phyloP scores from a whole-genome alignment of 2,329 filamentous ascomycete genomes.

The Aspergillus pseudoviridinutans region DNA sequence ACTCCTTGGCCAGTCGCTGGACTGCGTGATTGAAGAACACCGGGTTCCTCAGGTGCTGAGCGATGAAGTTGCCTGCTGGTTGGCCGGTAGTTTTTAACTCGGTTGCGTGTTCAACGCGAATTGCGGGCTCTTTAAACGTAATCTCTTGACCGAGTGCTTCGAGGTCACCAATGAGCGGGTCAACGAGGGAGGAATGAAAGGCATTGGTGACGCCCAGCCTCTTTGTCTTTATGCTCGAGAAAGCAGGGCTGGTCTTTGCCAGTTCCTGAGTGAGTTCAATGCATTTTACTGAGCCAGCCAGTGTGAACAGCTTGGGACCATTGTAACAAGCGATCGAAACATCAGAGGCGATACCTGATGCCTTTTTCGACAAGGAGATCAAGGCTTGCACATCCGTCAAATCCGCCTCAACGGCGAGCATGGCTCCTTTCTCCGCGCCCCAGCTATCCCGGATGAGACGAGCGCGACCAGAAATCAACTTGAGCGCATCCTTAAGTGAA shows the following conservation, averaged over 20 bases:
- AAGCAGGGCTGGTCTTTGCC: not conserved
- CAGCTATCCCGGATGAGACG: constrained; percentile 28
- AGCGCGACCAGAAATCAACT: constrained; percentile 27
- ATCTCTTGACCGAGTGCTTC: constrained; percentile 24
- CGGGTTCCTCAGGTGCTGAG: constrained; percentile 40
- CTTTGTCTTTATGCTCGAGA: constrained; percentile 28
- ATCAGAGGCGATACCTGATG: constrained; percentile 14
- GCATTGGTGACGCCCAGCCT: constrained; percentile 45
- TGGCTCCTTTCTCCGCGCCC: constrained; percentile 30
- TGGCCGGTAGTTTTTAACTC: constrained; percentile 2
- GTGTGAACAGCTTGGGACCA: constrained; percentile 25
- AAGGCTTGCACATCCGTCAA: constrained; percentile 12
- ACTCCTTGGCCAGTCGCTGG: constrained; percentile 30
- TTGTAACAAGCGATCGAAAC: constrained; percentile 14
- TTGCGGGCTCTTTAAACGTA: constrained; percentile 28
- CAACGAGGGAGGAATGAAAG: constrained; percentile 46
- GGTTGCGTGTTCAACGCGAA: constrained; percentile 22
- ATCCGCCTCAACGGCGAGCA: constrained; percentile 35
- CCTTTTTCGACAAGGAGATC: not conserved
- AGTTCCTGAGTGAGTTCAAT: constrained; percentile 9
- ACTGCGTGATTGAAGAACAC: constrained; percentile 48
- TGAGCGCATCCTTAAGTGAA: constrained; percentile 27
- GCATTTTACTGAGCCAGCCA: constrained; percentile 37
- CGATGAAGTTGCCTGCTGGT: constrained; percentile 27
- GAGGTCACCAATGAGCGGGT: constrained; percentile 28